Conservation (phyloP, 352 stramenopile species). For the Nothophytophthora sp. region DNA sequence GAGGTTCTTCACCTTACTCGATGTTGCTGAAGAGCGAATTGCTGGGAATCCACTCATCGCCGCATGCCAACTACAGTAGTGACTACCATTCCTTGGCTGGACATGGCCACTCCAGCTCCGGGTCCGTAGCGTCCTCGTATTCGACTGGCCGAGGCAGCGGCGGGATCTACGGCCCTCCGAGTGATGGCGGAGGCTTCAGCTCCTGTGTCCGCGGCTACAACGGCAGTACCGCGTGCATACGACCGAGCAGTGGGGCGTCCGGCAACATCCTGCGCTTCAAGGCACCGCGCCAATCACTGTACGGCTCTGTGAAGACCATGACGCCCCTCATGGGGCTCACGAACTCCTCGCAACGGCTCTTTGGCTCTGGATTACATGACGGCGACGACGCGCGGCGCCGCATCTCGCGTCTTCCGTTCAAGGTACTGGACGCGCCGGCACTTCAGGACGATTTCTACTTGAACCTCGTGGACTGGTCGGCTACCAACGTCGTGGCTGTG, state of each 20-base stretch:
- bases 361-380: constrained; percentile 16
- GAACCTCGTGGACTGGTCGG: constrained; percentile 98
- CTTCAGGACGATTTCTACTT: constrained; percentile 99
- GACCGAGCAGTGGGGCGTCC: constrained; percentile 33
- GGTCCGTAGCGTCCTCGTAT: constrained; percentile 2
- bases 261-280: constrained; percentile 82
- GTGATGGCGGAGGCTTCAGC: constrained; percentile 1
- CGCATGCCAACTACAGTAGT: constrained; percentile 27
- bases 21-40: constrained; percentile 82
- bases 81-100: constrained; percentile 16
- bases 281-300: constrained; percentile 53
- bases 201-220: constrained; percentile 31
- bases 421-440: constrained; percentile 96
- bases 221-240: constrained; percentile 29
- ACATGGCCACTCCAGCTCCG: background rate
- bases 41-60: constrained; percentile 57
- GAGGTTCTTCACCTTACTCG: constrained; percentile 53
- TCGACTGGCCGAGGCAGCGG: constrained; percentile 10
- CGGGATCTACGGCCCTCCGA: constrained; percentile 26
- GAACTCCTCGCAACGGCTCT: constrained; percentile 33
- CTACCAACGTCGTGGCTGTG: constrained; percentile 95
- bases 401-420: constrained; percentile 95
- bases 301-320: constrained; percentile 60
- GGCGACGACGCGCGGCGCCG: constrained; percentile 43
- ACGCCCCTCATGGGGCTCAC: constrained; percentile 50